Base-by-base conservation (phyloP, 768 basidiomycete species). In the Phaffia australis region DNA sequence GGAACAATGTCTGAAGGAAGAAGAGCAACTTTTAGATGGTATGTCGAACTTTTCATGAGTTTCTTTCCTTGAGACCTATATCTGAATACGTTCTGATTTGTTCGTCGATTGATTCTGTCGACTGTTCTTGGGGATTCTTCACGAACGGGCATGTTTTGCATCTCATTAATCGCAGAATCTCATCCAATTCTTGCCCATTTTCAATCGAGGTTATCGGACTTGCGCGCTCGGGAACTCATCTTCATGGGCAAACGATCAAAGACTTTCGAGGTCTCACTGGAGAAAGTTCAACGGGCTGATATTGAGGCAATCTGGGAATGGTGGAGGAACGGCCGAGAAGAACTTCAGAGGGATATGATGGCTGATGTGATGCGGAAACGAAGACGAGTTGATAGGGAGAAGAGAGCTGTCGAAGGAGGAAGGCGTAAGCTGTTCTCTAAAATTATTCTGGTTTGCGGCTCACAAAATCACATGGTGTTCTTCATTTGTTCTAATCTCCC, bases 161-260 rank as follows among this genome's bases (percentile, higher is more conserved):
- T 46, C 63, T 35, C 32, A 54, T 67, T 27, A 66, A 61, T 27
- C 56, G 52, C 69, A 92, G 91, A 84, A 32, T 82, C 83, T 0
- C 94, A 97, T 71, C 93, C 93, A 0, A 92, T 95, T 72, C 78
- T 94, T 62, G 78, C 86, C 18, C 85, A 91, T 73, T 79, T 97
- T 0, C 86, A 91, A 65, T 81, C 81, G 25, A 88, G 91, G 65
- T 80, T 97, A 1, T 81, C 84, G 6, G 84, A 83, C 59, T 81
- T 94, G 54, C 81, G 87, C 42, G 87, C 91, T 74, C 86, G 87
- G 68, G 84, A 90, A 3, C 79, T 93, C 16, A 85, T 87, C 64
- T 80, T 95, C 1, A 88, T 92, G 1, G 80, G 83, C n/a, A 81
- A 82, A 42, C 85, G 88, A 73, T 83, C 86, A 58, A 78, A 81